Evolutionary conservation across 2,329 filamentous ascomycete species (phyloP).

Genomic region (Fusarium ramigenum): DNA sequence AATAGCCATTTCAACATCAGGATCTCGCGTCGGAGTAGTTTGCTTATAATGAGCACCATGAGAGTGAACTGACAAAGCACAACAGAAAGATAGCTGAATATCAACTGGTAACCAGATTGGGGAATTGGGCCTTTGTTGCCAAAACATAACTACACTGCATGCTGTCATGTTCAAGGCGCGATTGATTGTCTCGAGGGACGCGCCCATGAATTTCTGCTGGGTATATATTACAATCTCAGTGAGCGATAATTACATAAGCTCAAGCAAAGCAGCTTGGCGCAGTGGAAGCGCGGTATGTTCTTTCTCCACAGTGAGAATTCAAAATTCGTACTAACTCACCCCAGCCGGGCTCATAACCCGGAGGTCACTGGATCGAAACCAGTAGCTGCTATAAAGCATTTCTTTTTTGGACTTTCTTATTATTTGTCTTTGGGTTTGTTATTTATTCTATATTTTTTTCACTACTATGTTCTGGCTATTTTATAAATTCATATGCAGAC

Average conservation of each 20-base stretch:
- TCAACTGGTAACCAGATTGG: accelerated
- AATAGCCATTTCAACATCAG: neutral
- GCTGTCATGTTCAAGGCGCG: accelerated
- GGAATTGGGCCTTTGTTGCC: accelerated
- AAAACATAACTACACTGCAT: neutral
- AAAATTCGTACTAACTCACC: constrained; percentile 1
- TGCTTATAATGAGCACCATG: neutral
- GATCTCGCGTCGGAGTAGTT: neutral
- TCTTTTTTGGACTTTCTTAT: neutral
- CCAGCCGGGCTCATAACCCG: constrained; percentile 38
- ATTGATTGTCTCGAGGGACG: too few relatives aligned
- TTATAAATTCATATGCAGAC: too few relatives aligned
- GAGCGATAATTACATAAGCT: neutral
- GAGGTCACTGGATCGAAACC: constrained; percentile 35
- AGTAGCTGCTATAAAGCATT: constrained; percentile 27
- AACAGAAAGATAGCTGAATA: too few relatives aligned
- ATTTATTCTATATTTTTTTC: too few relatives aligned
- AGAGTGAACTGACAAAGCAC: neutral
- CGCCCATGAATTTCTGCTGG: accelerated
- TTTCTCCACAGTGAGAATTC: neutral
- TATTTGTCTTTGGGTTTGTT: too few relatives aligned
- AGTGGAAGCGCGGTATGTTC: constrained; percentile 36
- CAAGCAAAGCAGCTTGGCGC: constrained; percentile 36
- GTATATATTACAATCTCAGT: accelerated
- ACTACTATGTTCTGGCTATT: too few relatives aligned